Conservation (phyloP, 179 eudicot genomes). For the Spinacia oleracea region DNA sequence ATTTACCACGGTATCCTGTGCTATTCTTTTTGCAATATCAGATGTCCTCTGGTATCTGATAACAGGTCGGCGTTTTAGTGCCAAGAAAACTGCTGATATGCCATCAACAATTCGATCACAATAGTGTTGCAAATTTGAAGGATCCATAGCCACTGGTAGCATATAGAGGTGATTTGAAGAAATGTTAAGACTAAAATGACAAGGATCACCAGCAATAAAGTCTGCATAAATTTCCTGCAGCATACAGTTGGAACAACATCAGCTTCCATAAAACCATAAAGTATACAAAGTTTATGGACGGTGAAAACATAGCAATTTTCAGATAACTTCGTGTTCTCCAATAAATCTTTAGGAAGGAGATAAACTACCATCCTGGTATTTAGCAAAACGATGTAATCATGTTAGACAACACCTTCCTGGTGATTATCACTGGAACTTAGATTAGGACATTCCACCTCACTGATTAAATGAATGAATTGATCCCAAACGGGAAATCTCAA, state of each 20-base stretch:
- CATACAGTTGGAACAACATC: conserved; percentile 4
- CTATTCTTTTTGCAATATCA: conserved; percentile 84
- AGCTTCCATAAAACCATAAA: conserved; percentile 6
- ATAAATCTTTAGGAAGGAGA: neutral
- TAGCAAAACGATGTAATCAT: neutral
- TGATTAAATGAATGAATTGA: neutral
- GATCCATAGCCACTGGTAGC: conserved; percentile 89
- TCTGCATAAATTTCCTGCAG: conserved; percentile 94
- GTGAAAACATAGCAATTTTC: neutral
- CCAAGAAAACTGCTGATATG: conserved; percentile 74
- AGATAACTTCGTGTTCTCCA: neutral
- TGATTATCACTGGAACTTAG: neutral
- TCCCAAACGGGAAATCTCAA: neutral
- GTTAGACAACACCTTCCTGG: neutral
- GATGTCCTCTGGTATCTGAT: conserved; percentile 85
- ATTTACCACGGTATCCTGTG: conserved; percentile 77
- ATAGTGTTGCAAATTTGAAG: conserved; percentile 61
- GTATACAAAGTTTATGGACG: neutral
- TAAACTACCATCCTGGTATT: neutral
- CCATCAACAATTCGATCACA: conserved; percentile 90
- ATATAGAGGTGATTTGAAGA: conserved; percentile 75
- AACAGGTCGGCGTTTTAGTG: conserved; percentile 79
- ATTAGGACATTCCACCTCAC: too few relatives aligned
- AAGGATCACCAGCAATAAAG: conserved; percentile 78
- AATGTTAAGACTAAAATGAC: conserved; percentile 70